phyloP scores from a whole-genome alignment of 495 filamentous ascomycete species.

The Aspergillus avenaceus region DNA sequence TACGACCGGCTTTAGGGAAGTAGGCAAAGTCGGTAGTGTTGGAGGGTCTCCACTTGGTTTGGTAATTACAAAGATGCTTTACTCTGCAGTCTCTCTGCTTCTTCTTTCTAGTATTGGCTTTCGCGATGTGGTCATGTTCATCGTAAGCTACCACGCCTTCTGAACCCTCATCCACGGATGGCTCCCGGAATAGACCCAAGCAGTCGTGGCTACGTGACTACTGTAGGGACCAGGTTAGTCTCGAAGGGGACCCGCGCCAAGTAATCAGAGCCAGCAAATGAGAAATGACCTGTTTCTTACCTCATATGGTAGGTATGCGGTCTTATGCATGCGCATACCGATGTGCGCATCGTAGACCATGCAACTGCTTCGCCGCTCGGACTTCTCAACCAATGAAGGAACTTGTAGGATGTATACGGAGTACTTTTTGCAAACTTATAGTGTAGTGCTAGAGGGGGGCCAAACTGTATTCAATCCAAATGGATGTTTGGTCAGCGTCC shows the following conservation, averaged over 20 bases:
- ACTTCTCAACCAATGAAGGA: too few relatives aligned
- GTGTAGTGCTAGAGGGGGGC: neutral
- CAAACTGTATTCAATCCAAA: neutral
- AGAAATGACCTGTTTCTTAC: neutral
- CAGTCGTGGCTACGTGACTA: constrained; percentile 1
- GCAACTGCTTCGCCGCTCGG: too few relatives aligned
- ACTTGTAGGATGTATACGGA: neutral
- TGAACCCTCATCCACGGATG: too few relatives aligned
- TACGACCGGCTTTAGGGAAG: neutral
- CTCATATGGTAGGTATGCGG: neutral
- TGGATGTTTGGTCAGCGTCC: constrained; percentile 5
- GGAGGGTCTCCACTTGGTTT: neutral
- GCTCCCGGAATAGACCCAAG: too few relatives aligned
- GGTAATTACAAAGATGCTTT: too few relatives aligned
- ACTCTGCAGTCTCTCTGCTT: too few relatives aligned
- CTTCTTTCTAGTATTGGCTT: too few relatives aligned
- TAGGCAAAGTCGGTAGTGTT: neutral
- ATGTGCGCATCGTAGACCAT: neutral
- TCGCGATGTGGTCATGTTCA: neutral
- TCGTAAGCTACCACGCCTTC: neutral
- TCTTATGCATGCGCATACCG: neutral
- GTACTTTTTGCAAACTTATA: neutral
- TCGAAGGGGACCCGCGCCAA: neutral
- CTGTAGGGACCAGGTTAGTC: constrained; percentile 4
- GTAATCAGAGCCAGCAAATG: neutral